Evolutionary conservation across 2,329 filamentous ascomycete genomes (phyloP), one percentile per base, ranked within the genome.

Genomic region (Helotiales sp.): DNA sequence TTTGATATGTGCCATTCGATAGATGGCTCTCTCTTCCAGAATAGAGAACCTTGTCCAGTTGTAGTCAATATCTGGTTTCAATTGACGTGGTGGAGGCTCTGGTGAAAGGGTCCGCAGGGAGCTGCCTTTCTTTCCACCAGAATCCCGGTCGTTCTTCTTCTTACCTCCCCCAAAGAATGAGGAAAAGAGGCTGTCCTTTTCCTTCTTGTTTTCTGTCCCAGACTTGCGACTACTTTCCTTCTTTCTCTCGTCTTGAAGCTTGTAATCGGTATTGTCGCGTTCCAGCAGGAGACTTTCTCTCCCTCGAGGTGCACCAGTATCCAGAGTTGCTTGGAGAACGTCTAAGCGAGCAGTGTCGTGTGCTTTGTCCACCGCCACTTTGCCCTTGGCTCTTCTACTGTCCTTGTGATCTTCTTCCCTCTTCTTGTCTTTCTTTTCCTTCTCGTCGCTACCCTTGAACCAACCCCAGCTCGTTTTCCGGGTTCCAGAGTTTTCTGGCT

Each of bases 1-100:
- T 80, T 99, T 99, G 81, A 98, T 96, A 78, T 99, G 96, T 20
- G 96, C 96, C 93, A 99, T 97, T 69, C 96, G 89, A 80, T 99
- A 99, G 67, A 99, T 99, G 22, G 96, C 96, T 67, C 96, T 87
- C 81, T 99, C 96, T 79, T 98, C 95, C 63, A 97, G 84, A 63
- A 99, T 95, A 13, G 93, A 93, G 76, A 98, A 99, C 50, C 96
- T 86, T 1, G 93, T 96, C 92, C 96, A 99, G 73, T 93, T 92
- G 80, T 97, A 99, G 79, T 98, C 95, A 70, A 97, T 86, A 76
- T 98, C 95, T 4, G 96, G 91, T 71, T 89, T 90, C 63, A 97
- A 82, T 40, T 90, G 85, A 60, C 91, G 89, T 70, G 88, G 88
- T 13, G 86, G 85, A n/a, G 90, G 90, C 49, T 97, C 93, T 2